Evolutionary conservation across 2,329 filamentous ascomycete species (phyloP).

Genomic region (Pseudogymnoascus sp.): DNA sequence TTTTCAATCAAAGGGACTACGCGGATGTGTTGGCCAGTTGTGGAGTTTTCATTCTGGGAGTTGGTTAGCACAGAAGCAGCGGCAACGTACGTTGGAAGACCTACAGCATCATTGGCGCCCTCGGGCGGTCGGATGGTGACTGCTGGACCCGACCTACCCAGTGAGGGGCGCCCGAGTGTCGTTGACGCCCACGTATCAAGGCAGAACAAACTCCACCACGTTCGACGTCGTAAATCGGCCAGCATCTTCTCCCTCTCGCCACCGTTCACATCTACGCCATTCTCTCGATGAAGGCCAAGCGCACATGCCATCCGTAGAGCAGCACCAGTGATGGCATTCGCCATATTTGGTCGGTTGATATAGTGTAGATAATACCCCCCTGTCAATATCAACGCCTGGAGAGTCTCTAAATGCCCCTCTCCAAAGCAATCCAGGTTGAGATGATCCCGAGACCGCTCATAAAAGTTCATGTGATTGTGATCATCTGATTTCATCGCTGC

Average conservation of each 20-base stretch:
- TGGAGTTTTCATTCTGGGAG: slow-evolving; percentile 24
- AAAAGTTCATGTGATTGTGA: slow-evolving; percentile 61
- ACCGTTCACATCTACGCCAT: slow-evolving; percentile 28
- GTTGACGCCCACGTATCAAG: slow-evolving; percentile 67
- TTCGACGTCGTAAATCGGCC: slow-evolving; percentile 54
- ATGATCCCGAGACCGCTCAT: slow-evolving; percentile 58
- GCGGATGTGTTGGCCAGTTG: slow-evolving; percentile 53
- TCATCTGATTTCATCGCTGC: slow-evolving; percentile 54
- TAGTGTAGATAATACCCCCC: slow-evolving; percentile 74
- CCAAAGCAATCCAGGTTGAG: slow-evolving; percentile 60
- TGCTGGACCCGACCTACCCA: slow-evolving; percentile 59
- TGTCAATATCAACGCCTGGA: slow-evolving; percentile 63
- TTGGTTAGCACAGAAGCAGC: slow-evolving; percentile 11
- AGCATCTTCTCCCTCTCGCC: slow-evolving; percentile 28
- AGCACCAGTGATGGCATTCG: slow-evolving; percentile 63
- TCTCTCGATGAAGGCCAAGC: slow-evolving; percentile 62
- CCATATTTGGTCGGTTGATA: slow-evolving; percentile 68
- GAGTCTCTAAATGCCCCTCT: slow-evolving; percentile 62
- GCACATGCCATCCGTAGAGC: slow-evolving; percentile 67
- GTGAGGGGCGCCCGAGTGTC: slow-evolving; percentile 61
- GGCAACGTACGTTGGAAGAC: slow-evolving; percentile 9
- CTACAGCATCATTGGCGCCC: slow-evolving; percentile 25
- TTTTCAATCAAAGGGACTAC: slow-evolving; percentile 67
- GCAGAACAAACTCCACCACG: slow-evolving; percentile 70
- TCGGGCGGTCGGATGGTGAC: slow-evolving; percentile 58